A percentile compares a stretch with the other conserved stretches of the same genome.
Conservation (phyloP, 257 asterid species). For the Rehmannia glutinosa region DNA sequence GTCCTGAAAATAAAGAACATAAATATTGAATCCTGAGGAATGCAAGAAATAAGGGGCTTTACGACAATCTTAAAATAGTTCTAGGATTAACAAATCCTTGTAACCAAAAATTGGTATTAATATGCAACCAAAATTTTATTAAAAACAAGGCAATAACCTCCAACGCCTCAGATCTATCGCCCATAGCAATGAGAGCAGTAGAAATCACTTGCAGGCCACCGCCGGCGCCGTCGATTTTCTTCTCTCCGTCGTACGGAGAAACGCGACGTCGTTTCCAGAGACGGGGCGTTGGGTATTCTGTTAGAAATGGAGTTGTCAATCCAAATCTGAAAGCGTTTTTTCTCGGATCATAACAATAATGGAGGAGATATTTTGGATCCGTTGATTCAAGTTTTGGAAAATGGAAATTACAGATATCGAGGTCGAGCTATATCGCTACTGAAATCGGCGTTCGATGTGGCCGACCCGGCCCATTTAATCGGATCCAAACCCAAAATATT, state of each 20-base stretch:
- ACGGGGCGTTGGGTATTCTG: conserved; percentile 45
- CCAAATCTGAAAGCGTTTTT: conserved; percentile 22
- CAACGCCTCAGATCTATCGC: conserved; percentile 44
- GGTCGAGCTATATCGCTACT: conserved; percentile 27
- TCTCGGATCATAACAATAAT: neutral
- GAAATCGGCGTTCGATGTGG: conserved; percentile 30
- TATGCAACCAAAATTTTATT: too few relatives aligned
- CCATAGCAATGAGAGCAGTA: conserved; percentile 21
- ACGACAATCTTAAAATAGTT: neutral
- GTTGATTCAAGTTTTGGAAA: conserved; percentile 26
- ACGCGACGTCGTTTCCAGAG: conserved; percentile 12
- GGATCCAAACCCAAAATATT: conserved; percentile 24
- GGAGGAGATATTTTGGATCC: conserved; percentile 20
- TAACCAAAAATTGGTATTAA: neutral
- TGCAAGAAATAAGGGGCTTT: neutral
- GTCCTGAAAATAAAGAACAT: neutral
- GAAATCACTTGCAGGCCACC: conserved; percentile 26
- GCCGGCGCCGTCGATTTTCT: conserved; percentile 41
- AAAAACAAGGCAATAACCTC: too few relatives aligned
- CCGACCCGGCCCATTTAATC: conserved; percentile 42
- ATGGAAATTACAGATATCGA: conserved; percentile 30
- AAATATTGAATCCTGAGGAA: neutral
- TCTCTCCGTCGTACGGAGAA: conserved; percentile 21
- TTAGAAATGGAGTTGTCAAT: conserved; percentile 41
- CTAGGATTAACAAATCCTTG: neutral